Evolutionary conservation across 2,329 filamentous ascomycete genomes (phyloP), one percentile per base, ranked within the genome.

Genomic region (Phaeosphaeriaceae sp.): DNA sequence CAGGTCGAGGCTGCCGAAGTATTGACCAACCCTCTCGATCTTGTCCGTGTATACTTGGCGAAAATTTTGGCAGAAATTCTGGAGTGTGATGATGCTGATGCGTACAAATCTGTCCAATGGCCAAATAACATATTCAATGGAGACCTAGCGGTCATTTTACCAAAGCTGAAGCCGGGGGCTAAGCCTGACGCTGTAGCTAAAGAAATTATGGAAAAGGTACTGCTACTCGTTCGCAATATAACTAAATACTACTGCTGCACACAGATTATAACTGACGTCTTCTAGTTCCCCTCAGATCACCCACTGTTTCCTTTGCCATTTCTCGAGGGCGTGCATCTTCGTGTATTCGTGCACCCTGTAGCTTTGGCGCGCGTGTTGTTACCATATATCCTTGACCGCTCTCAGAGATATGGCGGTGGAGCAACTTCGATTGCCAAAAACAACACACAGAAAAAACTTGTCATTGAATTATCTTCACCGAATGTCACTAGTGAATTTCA

Each of bases 401-500:
- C 80, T 40, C 52, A 64, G 2, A 71, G 73, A 4, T 92, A 82
- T 56, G 87, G 87, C 85, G 75, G 80, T 2, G 77, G 75, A 37
- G 12, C 32, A 28, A 16, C 32, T 11, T 9, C 12, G 16, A 2
- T 17, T 9, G 18, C 18, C 12, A 23, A 8, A 9, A 23, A 11
- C 21, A 71, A 77, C 48, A 80, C 76, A 49, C 75, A 75, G 48
- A 87, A 86, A 74, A 80, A 78, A 50, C 66, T 82, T 3, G 78
- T 90, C 26, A 79, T 90, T 56, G 88, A 90, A 61, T 90, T 90
- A 64, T 89, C 86, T 1, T 89, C 87, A 0, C 88, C 88, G 23
- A 90, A 90, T 65, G 88, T 90, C 46, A 86, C 87, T 23, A 89
- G 87, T 70, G 87, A 85, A 13, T 87, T 89, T 64, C 82, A 87